These are phyloP conservation scores for Paramecium sexaurelia DNA, from an alignment of 73 alveolate genomes.

Conservation along the genomic window DNA sequence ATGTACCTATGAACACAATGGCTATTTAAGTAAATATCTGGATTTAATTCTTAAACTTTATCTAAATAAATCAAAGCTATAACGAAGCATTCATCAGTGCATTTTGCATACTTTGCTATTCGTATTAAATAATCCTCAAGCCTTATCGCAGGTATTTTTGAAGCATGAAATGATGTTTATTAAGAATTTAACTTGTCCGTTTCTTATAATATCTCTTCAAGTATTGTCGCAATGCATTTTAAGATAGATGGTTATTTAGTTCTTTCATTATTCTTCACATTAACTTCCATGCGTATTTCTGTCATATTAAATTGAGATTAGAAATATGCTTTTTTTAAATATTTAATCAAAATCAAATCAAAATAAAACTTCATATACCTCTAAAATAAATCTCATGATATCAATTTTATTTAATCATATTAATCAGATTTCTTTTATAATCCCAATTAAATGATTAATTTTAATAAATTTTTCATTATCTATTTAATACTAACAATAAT, in stretches of 20 bases:
- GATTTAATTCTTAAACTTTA: conserved; percentile 9
- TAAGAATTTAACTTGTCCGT: conserved; percentile 12
- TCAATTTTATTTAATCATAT: not conserved
- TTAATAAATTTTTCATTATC: not conserved
- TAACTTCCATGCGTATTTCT: not conserved
- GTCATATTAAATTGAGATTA: not conserved
- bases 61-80: conserved; percentile 6
- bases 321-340: not conserved
- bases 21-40: not conserved
- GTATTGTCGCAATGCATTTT: conserved; percentile 15
- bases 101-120: conserved; percentile 18
- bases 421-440: not conserved
- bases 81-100: conserved; percentile 31
- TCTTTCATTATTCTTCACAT: not conserved
- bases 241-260: not conserved
- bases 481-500: too few relatives aligned
- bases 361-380: not conserved
- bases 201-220: conserved; percentile 23
- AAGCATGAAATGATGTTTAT: conserved; percentile 2
- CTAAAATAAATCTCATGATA: not conserved
- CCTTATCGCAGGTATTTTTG: conserved; percentile 14
- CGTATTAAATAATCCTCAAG: conserved; percentile 1
- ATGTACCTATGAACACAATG: conserved; percentile 28
- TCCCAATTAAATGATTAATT: not conserved
- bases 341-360: not conserved